phyloP scores from a whole-genome alignment of 768 basidiomycete species.

The Clavaria fumosa region DNA sequence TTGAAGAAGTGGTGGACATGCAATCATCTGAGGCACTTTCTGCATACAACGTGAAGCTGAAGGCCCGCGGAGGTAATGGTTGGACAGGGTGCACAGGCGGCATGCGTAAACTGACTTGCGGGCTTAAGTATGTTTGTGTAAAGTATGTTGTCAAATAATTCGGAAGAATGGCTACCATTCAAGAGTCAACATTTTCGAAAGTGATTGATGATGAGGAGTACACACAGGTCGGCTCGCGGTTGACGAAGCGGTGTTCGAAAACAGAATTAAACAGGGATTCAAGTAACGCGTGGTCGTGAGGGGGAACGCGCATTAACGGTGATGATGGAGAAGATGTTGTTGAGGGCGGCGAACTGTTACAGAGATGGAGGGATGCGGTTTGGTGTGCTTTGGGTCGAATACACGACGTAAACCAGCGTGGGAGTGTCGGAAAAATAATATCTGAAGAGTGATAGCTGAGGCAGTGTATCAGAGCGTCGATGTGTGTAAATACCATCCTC shows the following conservation, averaged over 20 bases:
- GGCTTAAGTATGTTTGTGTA: slow-evolving; percentile 44
- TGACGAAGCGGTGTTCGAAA: slow-evolving; percentile 59
- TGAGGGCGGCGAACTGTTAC: slow-evolving; percentile 28
- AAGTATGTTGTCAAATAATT: slow-evolving; percentile 61
- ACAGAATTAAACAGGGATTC: slow-evolving; percentile 53
- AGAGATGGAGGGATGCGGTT: slow-evolving; percentile 33
- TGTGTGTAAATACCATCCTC: slow-evolving; percentile 47
- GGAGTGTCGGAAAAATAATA: slow-evolving; percentile 58
- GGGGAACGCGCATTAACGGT: slow-evolving; percentile 19
- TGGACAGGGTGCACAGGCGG: slow-evolving; percentile 52
- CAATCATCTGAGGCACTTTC: slow-evolving; percentile 22
- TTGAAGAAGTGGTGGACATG: slow-evolving; percentile 18
- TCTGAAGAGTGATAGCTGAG: no score
- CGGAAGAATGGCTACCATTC: slow-evolving; percentile 48
- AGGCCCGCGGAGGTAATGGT: slow-evolving; percentile 34
- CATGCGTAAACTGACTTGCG: slow-evolving; percentile 50
- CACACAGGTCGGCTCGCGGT: slow-evolving; percentile 51
- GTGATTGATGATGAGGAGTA: slow-evolving; percentile 3
- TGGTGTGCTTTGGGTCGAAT: slow-evolving; percentile 38
- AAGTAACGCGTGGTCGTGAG: slow-evolving; percentile 56
- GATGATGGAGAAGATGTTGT: slow-evolving; percentile 21
- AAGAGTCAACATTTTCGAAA: no score
- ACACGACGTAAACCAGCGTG: slow-evolving; percentile 64
- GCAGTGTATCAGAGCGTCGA: slow-evolving; percentile 3
- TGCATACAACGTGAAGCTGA: slow-evolving; percentile 24